phyloP scores from a whole-genome alignment of 352 stramenopile species.

The Phytophthora nicotianae region DNA sequence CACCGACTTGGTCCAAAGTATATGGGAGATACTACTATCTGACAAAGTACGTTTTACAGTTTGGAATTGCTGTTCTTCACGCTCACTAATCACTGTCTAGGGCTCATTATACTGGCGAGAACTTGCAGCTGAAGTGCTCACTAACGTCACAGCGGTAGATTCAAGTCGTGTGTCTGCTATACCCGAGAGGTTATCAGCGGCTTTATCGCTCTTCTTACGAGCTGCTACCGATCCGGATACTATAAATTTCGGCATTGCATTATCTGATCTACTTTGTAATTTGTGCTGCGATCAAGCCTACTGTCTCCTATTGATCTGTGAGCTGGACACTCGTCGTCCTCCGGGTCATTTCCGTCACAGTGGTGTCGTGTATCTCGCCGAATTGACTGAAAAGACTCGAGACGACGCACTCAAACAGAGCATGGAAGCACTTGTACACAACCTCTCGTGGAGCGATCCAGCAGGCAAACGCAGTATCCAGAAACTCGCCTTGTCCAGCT shows the following conservation, averaged over 20 bases:
- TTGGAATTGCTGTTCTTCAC: not conserved
- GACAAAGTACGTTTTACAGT: conserved; percentile 12
- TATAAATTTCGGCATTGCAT: conserved; percentile 38
- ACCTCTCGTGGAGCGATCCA: conserved; percentile 77
- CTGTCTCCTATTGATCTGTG: conserved; percentile 69
- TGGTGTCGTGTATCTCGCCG: conserved; percentile 62
- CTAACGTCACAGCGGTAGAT: conserved; percentile 39
- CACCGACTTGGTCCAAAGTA: conserved; percentile 16
- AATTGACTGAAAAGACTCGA: conserved; percentile 45
- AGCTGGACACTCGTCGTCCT: conserved; percentile 66
- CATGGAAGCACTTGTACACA: conserved; percentile 71
- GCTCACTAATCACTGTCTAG: not conserved
- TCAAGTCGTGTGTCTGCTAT: conserved; percentile 24
- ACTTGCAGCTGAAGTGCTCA: conserved; percentile 48
- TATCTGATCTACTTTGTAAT: conserved; percentile 70
- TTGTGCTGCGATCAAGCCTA: conserved; percentile 50
- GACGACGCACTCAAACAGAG: conserved; percentile 57
- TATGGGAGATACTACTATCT: conserved; percentile 40
- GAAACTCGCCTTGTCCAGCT: conserved; percentile 72
- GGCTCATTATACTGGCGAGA: conserved; percentile 21
- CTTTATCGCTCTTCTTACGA: conserved; percentile 47
- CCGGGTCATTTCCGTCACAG: conserved; percentile 45
- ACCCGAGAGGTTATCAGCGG: conserved; percentile 32
- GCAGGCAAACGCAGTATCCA: conserved; percentile 68
- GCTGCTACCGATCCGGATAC: not conserved